Evolutionary conservation across 192 early-diverging fungal species (phyloP).

Genomic region (Coemansia umbellata): DNA sequence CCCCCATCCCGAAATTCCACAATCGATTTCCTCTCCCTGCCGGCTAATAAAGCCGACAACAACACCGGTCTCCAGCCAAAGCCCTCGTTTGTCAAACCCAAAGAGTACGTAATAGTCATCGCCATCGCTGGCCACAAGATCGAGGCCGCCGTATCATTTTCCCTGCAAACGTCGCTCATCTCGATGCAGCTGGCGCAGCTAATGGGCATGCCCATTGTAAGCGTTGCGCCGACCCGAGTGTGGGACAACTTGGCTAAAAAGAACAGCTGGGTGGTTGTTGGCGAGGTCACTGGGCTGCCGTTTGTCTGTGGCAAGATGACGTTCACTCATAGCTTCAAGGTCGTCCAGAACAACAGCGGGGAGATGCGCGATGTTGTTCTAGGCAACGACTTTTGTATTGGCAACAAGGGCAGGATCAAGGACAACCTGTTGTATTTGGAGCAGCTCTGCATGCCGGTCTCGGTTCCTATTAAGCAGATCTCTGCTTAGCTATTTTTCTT

Average conservation of each 20-base stretch:
- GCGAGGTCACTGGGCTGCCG: slow-evolving; percentile 37
- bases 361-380: slow-evolving; percentile 47
- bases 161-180: slow-evolving; percentile 44
- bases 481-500: too few relatives aligned
- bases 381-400: slow-evolving; percentile 47
- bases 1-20: too few relatives aligned
- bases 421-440: slow-evolving; percentile 45
- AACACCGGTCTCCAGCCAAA: slow-evolving; percentile 11
- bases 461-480: slow-evolving; percentile 43
- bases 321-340: slow-evolving; percentile 44
- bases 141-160: slow-evolving; percentile 28
- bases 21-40: too few relatives aligned
- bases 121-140: slow-evolving; percentile 31
- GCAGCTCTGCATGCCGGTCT: slow-evolving; percentile 36
- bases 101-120: slow-evolving; percentile 23
- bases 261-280: slow-evolving; percentile 41
- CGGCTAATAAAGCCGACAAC: too few relatives aligned
- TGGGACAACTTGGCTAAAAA: slow-evolving; percentile 36
- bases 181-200: slow-evolving; percentile 35
- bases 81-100: slow-evolving; percentile 21
- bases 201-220: slow-evolving; percentile 19
- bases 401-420: slow-evolving; percentile 48
- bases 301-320: slow-evolving; percentile 50
- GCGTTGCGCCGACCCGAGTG: slow-evolving; percentile 21
- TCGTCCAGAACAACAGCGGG: slow-evolving; percentile 24